A percentile compares a stretch with the other conserved stretches of the same genome.
Conservation (phyloP, 2,329 filamentous ascomycete species). For the Ceratocystis lukuohia region DNA sequence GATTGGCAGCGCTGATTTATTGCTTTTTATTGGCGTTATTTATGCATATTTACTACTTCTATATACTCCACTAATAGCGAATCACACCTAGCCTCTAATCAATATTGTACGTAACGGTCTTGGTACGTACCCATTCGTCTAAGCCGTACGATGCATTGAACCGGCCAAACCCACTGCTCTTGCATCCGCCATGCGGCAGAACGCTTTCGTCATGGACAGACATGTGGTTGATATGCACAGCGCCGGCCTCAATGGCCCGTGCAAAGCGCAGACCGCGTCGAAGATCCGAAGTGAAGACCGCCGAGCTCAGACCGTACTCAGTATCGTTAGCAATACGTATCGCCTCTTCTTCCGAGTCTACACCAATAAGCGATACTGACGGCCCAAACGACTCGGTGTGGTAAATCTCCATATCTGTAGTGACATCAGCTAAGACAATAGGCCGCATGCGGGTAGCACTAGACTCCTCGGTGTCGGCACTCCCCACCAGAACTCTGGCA, state of each 20-base stretch:
- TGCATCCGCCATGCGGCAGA: constrained; percentile 53
- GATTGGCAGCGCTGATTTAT: not conserved
- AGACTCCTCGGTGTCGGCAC: constrained; percentile 25
- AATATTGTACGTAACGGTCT: constrained; percentile 41
- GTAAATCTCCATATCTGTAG: constrained; percentile 57
- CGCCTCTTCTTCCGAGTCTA: constrained; percentile 59
- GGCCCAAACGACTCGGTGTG: constrained; percentile 66
- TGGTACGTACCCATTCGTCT: constrained; percentile 49
- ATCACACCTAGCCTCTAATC: not conserved
- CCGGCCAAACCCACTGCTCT: constrained; percentile 49
- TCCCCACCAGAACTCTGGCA: constrained; percentile 36
- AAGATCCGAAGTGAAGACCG: constrained; percentile 61
- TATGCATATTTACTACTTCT: not conserved
- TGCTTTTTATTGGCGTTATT: not conserved
- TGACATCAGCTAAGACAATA: constrained; percentile 52
- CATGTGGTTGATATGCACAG: constrained; percentile 54
- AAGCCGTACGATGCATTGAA: constrained; percentile 43
- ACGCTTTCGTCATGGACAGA: constrained; percentile 51
- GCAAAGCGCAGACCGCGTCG: constrained; percentile 46
- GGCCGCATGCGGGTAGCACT: constrained; percentile 40
- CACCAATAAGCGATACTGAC: constrained; percentile 51
- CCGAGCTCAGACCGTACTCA: constrained; percentile 58
- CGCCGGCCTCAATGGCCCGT: constrained; percentile 50
- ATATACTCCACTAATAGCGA: not conserved
- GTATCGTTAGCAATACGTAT: constrained; percentile 65